Evolutionary conservation across 2,329 filamentous ascomycete species (phyloP).

Genomic region (Pseudopithomyces chartarum): DNA sequence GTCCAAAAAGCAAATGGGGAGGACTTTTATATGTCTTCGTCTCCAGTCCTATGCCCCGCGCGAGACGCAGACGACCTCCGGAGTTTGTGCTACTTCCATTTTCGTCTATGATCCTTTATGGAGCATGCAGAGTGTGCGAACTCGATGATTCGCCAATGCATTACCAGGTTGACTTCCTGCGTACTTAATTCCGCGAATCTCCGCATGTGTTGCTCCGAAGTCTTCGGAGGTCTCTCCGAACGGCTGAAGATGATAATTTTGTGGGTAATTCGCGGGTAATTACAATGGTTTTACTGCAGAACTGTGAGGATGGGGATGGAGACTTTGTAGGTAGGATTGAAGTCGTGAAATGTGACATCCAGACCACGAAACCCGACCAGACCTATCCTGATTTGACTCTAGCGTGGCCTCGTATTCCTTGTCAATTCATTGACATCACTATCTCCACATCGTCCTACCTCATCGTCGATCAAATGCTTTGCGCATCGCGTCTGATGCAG

Average conservation of each 20-base stretch:
- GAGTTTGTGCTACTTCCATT: background rate
- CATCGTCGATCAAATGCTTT: slow-evolving; percentile 1
- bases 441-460: background rate
- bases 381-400: background rate
- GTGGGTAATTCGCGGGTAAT: too few species aligned
- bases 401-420: background rate
- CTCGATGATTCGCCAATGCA: background rate
- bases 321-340: background rate
- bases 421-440: slow-evolving; percentile 4
- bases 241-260: background rate
- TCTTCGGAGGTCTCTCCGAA: background rate
- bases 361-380: background rate
- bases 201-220: background rate
- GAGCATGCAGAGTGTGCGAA: background rate
- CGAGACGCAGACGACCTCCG: background rate
- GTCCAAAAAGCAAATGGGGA: background rate
- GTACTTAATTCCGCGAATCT: slow-evolving; percentile 3
- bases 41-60: too few species aligned
- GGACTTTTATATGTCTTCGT: background rate
- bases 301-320: too few species aligned
- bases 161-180: background rate
- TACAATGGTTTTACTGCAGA: too few species aligned
- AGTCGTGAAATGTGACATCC: background rate
- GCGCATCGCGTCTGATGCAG: background rate
- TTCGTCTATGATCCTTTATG: background rate